Base-by-base conservation (phyloP, 352 stramenopile species). In the Aphanomyces stellatus region DNA sequence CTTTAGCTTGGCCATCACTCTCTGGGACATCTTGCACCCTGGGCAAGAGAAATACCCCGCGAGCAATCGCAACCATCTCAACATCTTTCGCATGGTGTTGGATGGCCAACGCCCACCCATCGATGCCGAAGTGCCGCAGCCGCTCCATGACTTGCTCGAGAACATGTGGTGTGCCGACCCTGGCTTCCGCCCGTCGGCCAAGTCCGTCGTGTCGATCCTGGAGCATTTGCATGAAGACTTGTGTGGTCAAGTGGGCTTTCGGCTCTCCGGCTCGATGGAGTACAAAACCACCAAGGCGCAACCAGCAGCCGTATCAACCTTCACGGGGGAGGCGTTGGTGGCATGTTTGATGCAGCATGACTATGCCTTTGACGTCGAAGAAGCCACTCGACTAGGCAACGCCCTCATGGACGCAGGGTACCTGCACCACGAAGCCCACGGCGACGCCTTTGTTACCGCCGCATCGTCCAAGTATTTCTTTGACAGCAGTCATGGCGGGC, bases 1-100 rank as follows among this genome's bases (percentile, higher is more conserved):
- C 1, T 88, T 82, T 70, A 77, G 78, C 40, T 73, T 88, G 35
- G 79, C 60, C 5, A 66, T 88, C 27, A 86, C 81, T 8, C 77
- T 88, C 62, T 89, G 81, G 79, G 76, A 87, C 63, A 84, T 88
- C 31, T 57, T 87, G 15, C 65, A 85, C 31, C 76, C 76, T 1
- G 62, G 61, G 1, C 24, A 25, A 2, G 72, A 82, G 1, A 82
- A 77, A 51, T 86, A 71, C 43, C 76, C 75, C 10, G 42, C 51
- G 24, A 46, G 67, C 57, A 77, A 76, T 24, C 70, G 81, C 19
- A 24, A 74, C 1, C n/a, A n/a, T n/a, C n/a, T n/a, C n/a, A 69
- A 73, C 33, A 69, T 88, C 24, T 76, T 81, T 41, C 71, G 82
- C 30, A 25, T 65, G 24, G 79, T 82, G 1, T 65, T 80, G n/a